phyloP scores from a whole-genome alignment of 169 alveolate species.

The Prorocentrum cordatum region DNA sequence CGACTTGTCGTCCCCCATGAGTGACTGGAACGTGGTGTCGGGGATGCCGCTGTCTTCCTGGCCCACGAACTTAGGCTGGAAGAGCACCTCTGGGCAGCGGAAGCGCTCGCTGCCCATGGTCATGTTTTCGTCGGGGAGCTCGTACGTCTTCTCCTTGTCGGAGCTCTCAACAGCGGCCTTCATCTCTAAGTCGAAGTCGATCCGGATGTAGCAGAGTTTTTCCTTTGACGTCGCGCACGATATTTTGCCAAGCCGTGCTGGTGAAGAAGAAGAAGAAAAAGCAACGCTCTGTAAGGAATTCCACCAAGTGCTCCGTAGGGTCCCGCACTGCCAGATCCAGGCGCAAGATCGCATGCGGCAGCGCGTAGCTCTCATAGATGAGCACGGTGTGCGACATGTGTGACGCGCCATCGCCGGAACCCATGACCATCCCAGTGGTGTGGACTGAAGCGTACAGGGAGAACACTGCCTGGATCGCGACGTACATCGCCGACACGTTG shows the following conservation, averaged over 20 bases:
- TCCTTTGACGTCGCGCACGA: conserved; percentile 97
- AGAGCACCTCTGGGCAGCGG: conserved; percentile 96
- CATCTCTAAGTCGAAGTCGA: conserved; percentile 91
- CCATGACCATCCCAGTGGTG: too few species aligned
- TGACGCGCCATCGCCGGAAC: too few species aligned
- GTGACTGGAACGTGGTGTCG: conserved; percentile 91
- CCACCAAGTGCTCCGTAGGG: conserved; percentile 89
- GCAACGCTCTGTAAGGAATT: conserved; percentile 89
- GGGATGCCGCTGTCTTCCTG: too few species aligned
- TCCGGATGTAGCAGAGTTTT: conserved; percentile 91
- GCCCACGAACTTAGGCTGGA: conserved; percentile 90
- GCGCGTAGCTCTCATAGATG: conserved; percentile 98
- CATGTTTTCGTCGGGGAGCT: conserved; percentile 96
- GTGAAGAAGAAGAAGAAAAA: too few species aligned
- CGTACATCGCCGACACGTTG: conserved; percentile 97
- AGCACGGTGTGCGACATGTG: conserved; percentile 98
- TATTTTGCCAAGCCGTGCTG: conserved; percentile 95
- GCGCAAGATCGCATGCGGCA: too few species aligned
- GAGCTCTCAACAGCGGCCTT: conserved; percentile 81
- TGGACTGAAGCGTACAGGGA: conserved; percentile 97
- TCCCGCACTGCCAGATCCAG: conserved; percentile 97
- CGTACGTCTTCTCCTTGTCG: conserved; percentile 90
- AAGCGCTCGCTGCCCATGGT: conserved; percentile 92
- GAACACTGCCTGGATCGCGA: conserved; percentile 95
- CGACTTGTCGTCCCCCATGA: conserved; percentile 94